Evolutionary conservation across 805 yeast genomes (phyloP).

Genomic region (Saitoella complicata): DNA sequence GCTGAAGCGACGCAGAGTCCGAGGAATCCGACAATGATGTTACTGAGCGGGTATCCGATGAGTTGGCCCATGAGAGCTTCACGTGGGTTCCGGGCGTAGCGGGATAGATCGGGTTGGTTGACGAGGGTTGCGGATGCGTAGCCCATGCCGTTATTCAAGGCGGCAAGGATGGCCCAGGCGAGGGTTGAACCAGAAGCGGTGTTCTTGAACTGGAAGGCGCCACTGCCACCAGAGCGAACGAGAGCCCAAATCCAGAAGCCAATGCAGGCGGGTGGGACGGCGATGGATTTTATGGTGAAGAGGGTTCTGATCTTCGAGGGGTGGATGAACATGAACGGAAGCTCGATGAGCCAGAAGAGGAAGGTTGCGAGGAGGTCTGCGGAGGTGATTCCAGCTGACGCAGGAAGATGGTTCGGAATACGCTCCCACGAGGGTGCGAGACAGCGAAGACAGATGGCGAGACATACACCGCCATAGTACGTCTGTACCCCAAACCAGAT

Average conservation of each 20-base stretch:
- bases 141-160: slow-evolving; percentile 6
- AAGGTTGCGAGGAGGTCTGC: slow-evolving; percentile 12
- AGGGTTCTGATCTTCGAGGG: slow-evolving; percentile 3
- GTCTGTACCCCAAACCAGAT: slow-evolving; percentile 85
- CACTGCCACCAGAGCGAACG: slow-evolving; percentile 60
- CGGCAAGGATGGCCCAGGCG: slow-evolving; percentile 6
- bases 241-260: slow-evolving; percentile 26
- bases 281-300: slow-evolving; percentile 3
- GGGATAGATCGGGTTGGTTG: slow-evolving; percentile 13
- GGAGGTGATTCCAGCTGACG: slow-evolving; percentile 9
- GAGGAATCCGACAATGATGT: slow-evolving; percentile 14
- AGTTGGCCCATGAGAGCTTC: slow-evolving; percentile 24
- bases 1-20: slow-evolving; percentile 7
- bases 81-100: slow-evolving; percentile 26
- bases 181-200: slow-evolving; percentile 4
- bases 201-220: slow-evolving; percentile 4
- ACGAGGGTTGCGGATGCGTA: slow-evolving; percentile 5
- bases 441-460: slow-evolving; percentile 59
- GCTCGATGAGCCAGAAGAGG: slow-evolving; percentile 10
- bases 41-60: slow-evolving; percentile 22
- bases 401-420: slow-evolving; percentile 9
- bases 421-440: slow-evolving; percentile 38
- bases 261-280: slow-evolving; percentile 5
- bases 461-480: slow-evolving; percentile 72
- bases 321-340: slow-evolving; percentile 4